Conservation (phyloP, 768 basidiomycete species). For the Leccinum broughii region DNA sequence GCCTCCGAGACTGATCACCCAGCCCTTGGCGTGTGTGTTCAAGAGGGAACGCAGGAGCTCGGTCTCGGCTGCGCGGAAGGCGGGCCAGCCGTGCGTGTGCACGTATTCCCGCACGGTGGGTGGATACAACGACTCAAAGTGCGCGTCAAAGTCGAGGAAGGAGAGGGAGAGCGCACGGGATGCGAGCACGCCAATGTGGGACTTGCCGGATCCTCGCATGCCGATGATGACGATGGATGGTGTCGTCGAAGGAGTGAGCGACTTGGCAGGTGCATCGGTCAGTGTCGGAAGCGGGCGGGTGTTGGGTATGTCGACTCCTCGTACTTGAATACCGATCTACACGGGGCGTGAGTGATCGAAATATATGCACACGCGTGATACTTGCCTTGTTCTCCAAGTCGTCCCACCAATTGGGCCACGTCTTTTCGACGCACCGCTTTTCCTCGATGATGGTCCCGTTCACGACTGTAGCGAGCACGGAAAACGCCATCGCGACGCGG, state of each 20-base stretch:
- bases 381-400: constrained; percentile 91
- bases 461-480: constrained; percentile 77
- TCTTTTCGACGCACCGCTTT: constrained; percentile 98
- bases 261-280: constrained; percentile 40
- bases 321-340: no score
- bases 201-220: constrained; percentile 98
- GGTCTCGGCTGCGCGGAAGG: constrained; percentile 82
- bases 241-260: constrained; percentile 33
- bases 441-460: constrained; percentile 85
- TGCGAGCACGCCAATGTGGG: constrained; percentile 79
- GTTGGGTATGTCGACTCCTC: no score
- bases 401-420: constrained; percentile 99
- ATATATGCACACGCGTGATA: neutral
- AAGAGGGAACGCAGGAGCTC: constrained; percentile 70
- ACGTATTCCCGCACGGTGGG: constrained; percentile 76
- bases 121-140: constrained; percentile 65
- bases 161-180: constrained; percentile 68
- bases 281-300: constrained; percentile 34
- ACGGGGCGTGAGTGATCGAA: neutral
- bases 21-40: constrained; percentile 47
- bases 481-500: constrained; percentile 98
- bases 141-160: constrained; percentile 82
- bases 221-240: constrained; percentile 81
- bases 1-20: constrained; percentile 90
- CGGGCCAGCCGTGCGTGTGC: constrained; percentile 79